Evolutionary conservation across 257 asterid genomes (phyloP).

Genomic region (Nicotiana sylvestris): DNA sequence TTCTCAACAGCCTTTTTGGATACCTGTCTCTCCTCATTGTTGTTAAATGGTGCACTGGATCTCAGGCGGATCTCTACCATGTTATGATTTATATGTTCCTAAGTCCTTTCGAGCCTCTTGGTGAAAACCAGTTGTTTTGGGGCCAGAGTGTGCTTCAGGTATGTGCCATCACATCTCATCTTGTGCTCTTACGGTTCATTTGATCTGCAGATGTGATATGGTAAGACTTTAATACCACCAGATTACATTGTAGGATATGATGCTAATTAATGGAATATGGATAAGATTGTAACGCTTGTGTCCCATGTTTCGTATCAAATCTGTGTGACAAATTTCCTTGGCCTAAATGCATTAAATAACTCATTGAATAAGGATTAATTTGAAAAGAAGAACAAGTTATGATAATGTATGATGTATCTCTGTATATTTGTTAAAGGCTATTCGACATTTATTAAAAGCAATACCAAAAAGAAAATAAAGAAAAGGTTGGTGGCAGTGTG

Average conservation of each 20-base stretch:
- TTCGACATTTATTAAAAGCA: neutral
- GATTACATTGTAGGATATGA: neutral
- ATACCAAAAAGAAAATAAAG: neutral
- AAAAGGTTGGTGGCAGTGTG: neutral
- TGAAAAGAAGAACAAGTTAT: constrained; percentile 3
- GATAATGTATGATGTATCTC: constrained; percentile 11
- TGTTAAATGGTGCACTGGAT: constrained; percentile 87
- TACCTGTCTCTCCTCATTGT: constrained; percentile 85
- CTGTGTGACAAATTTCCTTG: neutral
- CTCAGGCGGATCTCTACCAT: constrained; percentile 91
- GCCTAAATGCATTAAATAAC: neutral
- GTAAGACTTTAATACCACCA: neutral
- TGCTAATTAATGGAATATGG: neutral
- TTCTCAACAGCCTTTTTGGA: constrained; percentile 89
- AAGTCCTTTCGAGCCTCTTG: constrained; percentile 86
- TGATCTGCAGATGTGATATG: neutral
- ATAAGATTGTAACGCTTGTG: neutral
- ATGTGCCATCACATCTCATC: constrained; percentile 13
- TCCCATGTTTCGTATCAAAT: constrained; percentile 7
- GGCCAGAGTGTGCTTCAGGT: constrained; percentile 89
- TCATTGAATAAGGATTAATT: neutral
- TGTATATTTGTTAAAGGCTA: neutral
- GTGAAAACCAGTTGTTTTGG: constrained; percentile 77
- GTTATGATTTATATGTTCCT: constrained; percentile 97
- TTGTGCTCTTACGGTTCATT: neutral